Percentiles rank a stretch among this genome's conserved stretches.
Evolutionary conservation across 78 protist genomes (phyloP).

Genomic region (Carpediemonas membranifera): DNA sequence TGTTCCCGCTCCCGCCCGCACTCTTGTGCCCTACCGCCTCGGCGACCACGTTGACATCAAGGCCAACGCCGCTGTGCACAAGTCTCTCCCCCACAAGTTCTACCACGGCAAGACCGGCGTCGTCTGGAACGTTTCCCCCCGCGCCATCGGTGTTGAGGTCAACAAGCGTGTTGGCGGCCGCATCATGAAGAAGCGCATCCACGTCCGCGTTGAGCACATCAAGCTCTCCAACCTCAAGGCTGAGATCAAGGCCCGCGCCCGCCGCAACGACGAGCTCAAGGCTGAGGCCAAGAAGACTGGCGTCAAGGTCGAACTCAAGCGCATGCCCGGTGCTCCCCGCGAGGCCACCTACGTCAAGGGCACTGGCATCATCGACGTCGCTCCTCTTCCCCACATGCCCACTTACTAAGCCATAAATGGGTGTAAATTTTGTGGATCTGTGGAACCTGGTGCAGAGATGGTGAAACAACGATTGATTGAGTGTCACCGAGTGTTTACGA

Average conservation of each 20-base stretch:
- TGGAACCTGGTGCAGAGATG: too few species aligned
- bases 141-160: constrained; percentile 93
- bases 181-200: constrained; percentile 86
- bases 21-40: constrained; percentile 51
- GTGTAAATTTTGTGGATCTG: too few species aligned
- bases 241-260: constrained; percentile 69
- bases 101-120: constrained; percentile 99
- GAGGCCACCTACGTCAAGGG: background rate
- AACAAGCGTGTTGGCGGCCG: constrained; percentile 83
- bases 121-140: constrained; percentile 92
- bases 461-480: too few species aligned
- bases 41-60: constrained; percentile 88
- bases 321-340: background rate
- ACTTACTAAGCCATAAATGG: too few species aligned
- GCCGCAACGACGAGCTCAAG: background rate
- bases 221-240: constrained; percentile 65
- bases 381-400: too few species aligned
- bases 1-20: constrained; percentile 46
- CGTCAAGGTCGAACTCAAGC: background rate
- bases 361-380: background rate
- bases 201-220: constrained; percentile 96
- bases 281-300: constrained; percentile 4
- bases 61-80: constrained; percentile 80
- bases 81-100: constrained; percentile 98
- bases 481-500: too few species aligned